phyloP scores from a whole-genome alignment of 257 asterid species.

The Gentiana straminea region DNA sequence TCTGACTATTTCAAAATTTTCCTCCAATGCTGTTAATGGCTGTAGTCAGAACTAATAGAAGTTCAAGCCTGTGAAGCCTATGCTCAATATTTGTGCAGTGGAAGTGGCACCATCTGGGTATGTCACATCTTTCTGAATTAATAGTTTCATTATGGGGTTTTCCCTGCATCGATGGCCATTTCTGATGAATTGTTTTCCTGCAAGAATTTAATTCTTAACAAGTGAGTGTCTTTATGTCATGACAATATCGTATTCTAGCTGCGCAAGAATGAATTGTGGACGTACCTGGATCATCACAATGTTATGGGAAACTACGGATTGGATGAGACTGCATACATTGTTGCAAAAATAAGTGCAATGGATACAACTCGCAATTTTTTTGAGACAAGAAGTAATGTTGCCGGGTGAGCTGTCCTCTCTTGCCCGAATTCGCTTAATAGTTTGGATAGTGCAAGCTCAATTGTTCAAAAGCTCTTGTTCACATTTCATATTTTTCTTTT shows the following conservation, averaged over 20 bases:
- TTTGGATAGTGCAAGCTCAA: no score
- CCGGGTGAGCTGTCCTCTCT: slow-evolving; percentile 31
- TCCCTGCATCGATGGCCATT: background rate
- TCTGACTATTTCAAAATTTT: no score
- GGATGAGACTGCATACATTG: slow-evolving; percentile 32
- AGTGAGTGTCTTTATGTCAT: background rate
- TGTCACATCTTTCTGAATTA: slow-evolving; percentile 12
- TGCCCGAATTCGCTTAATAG: no score
- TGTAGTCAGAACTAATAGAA: slow-evolving; percentile 74
- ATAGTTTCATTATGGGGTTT: background rate
- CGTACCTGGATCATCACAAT: slow-evolving; percentile 28
- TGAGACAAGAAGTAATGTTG: slow-evolving; percentile 43
- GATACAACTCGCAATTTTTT: slow-evolving; percentile 32
- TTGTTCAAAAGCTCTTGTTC: no score
- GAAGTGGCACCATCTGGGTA: slow-evolving; percentile 70
- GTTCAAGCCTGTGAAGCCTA: slow-evolving; percentile 46
- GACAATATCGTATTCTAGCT: slow-evolving; percentile 30
- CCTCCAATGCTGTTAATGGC: background rate
- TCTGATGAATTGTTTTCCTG: background rate
- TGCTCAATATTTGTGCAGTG: slow-evolving; percentile 60
- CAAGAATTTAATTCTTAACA: background rate
- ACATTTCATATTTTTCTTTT: slow-evolving; percentile 9
- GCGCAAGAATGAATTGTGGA: slow-evolving; percentile 45
- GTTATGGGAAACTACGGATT: slow-evolving; percentile 26
- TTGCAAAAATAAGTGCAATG: slow-evolving; percentile 54